Evolutionary conservation across 352 stramenopile species (phyloP).

Genomic region (Phytopythium litorale): DNA sequence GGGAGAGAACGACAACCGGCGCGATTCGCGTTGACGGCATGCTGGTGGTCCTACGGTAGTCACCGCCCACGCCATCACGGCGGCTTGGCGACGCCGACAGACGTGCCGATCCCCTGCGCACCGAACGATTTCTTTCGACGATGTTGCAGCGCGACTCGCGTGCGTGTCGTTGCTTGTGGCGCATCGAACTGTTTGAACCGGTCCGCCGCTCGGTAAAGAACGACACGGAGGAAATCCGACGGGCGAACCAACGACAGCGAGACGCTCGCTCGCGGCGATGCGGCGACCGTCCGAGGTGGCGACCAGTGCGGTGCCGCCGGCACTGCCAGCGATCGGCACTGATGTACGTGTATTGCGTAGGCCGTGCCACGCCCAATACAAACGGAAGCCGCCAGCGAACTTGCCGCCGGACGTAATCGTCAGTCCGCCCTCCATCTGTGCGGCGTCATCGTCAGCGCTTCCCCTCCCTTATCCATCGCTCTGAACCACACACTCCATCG

Average conservation of each 20-base stretch:
- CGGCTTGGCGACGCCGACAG: not conserved
- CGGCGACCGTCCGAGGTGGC: not conserved
- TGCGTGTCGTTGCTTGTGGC: not conserved
- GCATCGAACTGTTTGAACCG: not conserved
- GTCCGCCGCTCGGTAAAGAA: not conserved
- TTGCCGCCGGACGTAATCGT: too few species aligned
- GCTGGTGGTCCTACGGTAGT: not conserved
- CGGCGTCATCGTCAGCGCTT: too few species aligned
- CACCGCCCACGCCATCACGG: not conserved
- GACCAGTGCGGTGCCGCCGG: not conserved
- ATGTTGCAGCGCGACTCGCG: not conserved
- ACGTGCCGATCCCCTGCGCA: not conserved
- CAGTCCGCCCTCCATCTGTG: too few species aligned
- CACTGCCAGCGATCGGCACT: too few species aligned
- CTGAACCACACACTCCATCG: too few species aligned
- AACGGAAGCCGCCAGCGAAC: too few species aligned
- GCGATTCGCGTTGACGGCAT: not conserved
- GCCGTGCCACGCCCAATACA: too few species aligned
- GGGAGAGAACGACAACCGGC: too few species aligned
- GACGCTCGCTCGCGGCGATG: not conserved
- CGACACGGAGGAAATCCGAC: not conserved
- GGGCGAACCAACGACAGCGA: not conserved
- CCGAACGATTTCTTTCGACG: not conserved
- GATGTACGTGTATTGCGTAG: too few species aligned
- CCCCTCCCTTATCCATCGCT: too few species aligned